Conservation (phyloP, 257 asterid genomes). For the Pogostemon cablin region DNA sequence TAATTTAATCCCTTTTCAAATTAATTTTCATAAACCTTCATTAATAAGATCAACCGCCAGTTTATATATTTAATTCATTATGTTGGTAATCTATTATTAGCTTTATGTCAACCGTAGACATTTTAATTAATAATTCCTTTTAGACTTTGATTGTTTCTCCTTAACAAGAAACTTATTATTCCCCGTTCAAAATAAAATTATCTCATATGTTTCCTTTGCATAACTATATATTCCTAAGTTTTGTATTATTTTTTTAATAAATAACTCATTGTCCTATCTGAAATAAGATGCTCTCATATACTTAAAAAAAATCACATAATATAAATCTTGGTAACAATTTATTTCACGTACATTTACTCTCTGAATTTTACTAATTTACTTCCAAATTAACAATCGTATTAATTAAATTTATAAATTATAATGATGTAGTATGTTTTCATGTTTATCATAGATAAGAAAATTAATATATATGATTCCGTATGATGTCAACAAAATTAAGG, state of each 20-base stretch:
- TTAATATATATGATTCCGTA: no score
- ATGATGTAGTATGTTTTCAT: no score
- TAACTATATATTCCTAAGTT: not conserved
- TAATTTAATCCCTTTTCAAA: not conserved
- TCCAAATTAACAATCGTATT: no score
- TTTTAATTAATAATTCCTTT: constrained; percentile 24
- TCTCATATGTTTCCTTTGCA: not conserved
- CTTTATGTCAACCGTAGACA: constrained; percentile 35
- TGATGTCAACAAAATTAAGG: no score
- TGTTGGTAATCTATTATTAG: constrained; percentile 31
- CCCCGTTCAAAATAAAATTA: not conserved
- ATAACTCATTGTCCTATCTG: no score
- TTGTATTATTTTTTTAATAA: not conserved
- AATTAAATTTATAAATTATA: no score
- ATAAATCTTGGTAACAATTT: no score
- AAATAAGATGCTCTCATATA: no score
- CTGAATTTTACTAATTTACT: no score
- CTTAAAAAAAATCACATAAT: no score
- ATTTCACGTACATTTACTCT: no score
- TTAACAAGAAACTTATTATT: constrained; percentile 24
- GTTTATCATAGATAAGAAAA: no score
- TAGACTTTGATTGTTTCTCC: constrained; percentile 35
- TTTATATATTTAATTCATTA: not conserved
- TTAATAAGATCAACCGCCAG: constrained; percentile 21
- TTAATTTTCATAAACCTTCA: constrained; percentile 18